Percentiles rank a stretch among this genome's conserved stretches.
phyloP scores from a whole-genome alignment of 2,329 filamentous ascomycete genomes.

The Neonectria faginata region DNA sequence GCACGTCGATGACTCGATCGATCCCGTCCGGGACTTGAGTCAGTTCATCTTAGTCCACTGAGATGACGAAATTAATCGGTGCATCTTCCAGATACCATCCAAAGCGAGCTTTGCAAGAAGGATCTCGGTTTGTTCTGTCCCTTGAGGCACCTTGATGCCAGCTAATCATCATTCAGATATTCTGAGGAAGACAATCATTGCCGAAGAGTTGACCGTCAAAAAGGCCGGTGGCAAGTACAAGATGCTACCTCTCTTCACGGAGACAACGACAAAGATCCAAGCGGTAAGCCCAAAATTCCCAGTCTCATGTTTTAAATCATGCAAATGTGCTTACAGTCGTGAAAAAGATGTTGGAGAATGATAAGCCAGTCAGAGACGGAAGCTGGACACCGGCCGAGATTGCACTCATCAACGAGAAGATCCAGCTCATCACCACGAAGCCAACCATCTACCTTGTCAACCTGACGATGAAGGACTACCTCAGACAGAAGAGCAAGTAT shows the following conservation, averaged over 20 bases:
- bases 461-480: constrained; percentile 60
- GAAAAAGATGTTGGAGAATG: constrained; percentile 53
- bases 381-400: constrained; percentile 58
- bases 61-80: constrained; percentile 14
- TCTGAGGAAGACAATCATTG: constrained; percentile 52
- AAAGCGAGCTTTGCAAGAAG: constrained; percentile 52
- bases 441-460: constrained; percentile 60
- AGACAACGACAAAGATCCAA: constrained; percentile 56
- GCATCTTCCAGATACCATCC: constrained; percentile 38
- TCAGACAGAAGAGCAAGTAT: constrained; percentile 60
- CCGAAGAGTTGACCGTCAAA: constrained; percentile 54
- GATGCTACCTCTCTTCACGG: constrained; percentile 58
- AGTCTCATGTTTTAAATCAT: not conserved
- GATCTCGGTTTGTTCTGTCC: constrained; percentile 45
- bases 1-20: constrained; percentile 60
- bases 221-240: constrained; percentile 60
- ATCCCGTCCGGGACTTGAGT: constrained; percentile 58
- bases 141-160: accelerated
- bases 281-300: constrained; percentile 36
- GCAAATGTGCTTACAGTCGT: constrained; percentile 25
- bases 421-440: constrained; percentile 59
- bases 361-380: constrained; percentile 56
- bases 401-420: constrained; percentile 59
- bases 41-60: constrained; percentile 33
- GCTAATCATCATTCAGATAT: constrained; percentile 48